Conservation (phyloP, 2,329 filamentous ascomycete species). For the Chlorencoelia australis region DNA sequence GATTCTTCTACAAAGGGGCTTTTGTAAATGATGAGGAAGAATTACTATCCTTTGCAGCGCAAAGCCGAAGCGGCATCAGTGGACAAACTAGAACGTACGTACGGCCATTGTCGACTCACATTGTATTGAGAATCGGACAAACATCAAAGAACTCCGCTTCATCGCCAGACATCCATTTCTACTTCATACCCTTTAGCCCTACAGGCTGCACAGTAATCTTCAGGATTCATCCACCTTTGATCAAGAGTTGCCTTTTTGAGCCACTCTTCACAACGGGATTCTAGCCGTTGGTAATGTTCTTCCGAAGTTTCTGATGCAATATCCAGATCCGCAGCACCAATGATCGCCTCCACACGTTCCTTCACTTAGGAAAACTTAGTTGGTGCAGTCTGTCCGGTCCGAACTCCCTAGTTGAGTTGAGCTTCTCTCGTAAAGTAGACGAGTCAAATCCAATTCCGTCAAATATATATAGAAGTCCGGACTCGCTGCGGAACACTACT, state of each 20-base stretch:
- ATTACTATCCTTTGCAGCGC: slow-evolving; percentile 4
- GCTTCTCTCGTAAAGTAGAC: too few relatives aligned
- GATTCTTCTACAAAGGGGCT: slow-evolving; percentile 3
- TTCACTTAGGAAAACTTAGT: slow-evolving; percentile 7
- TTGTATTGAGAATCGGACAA: too few relatives aligned
- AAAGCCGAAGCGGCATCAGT: slow-evolving; percentile 5
- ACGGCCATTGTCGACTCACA: too few relatives aligned
- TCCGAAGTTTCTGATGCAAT: slow-evolving; percentile 8
- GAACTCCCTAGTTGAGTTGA: too few relatives aligned
- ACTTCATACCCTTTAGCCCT: slow-evolving; percentile 9
- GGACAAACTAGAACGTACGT: slow-evolving; percentile 1
- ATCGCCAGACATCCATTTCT: slow-evolving; percentile 11
- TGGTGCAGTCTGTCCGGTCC: slow-evolving; percentile 9
- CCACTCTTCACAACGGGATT: slow-evolving; percentile 10
- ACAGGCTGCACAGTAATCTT: slow-evolving; percentile 8
- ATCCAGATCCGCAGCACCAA: slow-evolving; percentile 7
- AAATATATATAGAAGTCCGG: too few relatives aligned
- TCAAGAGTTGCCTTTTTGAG: slow-evolving; percentile 9
- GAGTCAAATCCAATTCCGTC: too few relatives aligned
- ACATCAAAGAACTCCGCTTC: slow-evolving; percentile 1
- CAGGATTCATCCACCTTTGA: slow-evolving; percentile 10
- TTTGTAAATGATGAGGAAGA: slow-evolving; percentile 6
- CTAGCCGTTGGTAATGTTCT: slow-evolving; percentile 9
- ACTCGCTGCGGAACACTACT: too few relatives aligned
- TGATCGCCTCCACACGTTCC: slow-evolving; percentile 8